Percentiles rank a stretch among this genome's conserved stretches.
Evolutionary conservation across 225 moss, liverwort and hornwort species (phyloP).

Genomic region (Anthoceros angustus): DNA sequence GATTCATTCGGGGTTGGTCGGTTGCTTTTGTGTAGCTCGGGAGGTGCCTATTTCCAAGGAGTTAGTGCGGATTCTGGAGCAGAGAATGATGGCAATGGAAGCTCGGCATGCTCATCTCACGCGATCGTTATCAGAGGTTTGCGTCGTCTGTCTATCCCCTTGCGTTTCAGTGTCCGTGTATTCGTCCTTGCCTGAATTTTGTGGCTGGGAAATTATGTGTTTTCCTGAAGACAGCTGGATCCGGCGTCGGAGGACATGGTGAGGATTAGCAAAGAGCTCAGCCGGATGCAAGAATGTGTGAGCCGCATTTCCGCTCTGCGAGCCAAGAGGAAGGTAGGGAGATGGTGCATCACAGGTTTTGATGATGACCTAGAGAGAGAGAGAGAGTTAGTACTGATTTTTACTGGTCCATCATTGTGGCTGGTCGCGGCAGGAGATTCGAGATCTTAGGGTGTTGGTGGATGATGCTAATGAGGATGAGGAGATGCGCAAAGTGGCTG

Average conservation of each 20-base stretch:
- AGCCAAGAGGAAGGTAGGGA: constrained; percentile 61
- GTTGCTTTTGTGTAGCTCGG: constrained; percentile 32
- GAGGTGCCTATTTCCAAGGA: constrained; percentile 64
- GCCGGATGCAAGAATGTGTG: constrained; percentile 78
- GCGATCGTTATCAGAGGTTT: constrained; percentile 59
- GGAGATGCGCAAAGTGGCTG: constrained; percentile 62
- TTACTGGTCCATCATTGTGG: neutral
- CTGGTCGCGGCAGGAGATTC: constrained; percentile 38
- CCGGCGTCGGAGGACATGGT: constrained; percentile 76
- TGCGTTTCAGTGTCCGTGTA: neutral
- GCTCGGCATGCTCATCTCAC: constrained; percentile 64
- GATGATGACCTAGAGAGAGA: neutral
- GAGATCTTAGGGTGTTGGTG: constrained; percentile 49
- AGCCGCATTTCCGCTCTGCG: constrained; percentile 48
- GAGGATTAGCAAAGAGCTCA: constrained; percentile 70
- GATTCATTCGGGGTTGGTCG: neutral
- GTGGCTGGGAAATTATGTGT: constrained; percentile 2
- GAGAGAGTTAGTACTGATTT: neutral
- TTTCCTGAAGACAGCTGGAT: constrained; percentile 76
- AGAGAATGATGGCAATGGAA: constrained; percentile 66
- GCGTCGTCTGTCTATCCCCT: neutral
- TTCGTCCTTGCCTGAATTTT: neutral
- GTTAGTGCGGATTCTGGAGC: constrained; percentile 63
- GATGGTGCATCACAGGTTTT: neutral
- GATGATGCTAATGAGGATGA: constrained; percentile 65